phyloP scores from a whole-genome alignment of 441 rosid species.

The Eruca vesicaria region DNA sequence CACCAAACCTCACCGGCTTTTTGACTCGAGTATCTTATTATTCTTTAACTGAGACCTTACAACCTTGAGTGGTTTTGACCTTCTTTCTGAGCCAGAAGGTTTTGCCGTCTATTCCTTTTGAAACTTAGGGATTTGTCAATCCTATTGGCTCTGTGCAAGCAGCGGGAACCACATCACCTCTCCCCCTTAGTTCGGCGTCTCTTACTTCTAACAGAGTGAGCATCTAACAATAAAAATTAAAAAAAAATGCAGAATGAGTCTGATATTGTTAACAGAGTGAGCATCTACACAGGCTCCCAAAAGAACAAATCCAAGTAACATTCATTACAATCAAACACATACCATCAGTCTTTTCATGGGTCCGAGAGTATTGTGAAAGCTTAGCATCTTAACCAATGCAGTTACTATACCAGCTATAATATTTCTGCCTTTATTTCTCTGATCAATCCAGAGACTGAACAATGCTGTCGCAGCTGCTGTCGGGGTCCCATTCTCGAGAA shows the following conservation, averaged over 20 bases:
- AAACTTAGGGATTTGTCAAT: not conserved
- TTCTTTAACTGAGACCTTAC: conserved; percentile 32
- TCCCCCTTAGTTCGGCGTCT: not conserved
- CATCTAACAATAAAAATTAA: not conserved
- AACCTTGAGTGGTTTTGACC: conserved; percentile 29
- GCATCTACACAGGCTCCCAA: not conserved
- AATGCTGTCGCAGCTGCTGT: too few relatives aligned
- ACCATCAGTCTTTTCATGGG: not conserved
- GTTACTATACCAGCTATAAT: too few relatives aligned
- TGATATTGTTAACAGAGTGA: too few relatives aligned
- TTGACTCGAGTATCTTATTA: conserved; percentile 21
- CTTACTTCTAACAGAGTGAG: not conserved
- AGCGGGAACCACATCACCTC: not conserved
- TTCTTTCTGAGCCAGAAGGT: not conserved
- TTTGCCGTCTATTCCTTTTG: not conserved
- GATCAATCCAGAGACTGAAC: too few relatives aligned
- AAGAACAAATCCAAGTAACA: not conserved
- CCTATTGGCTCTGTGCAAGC: not conserved
- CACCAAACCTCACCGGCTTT: not conserved
- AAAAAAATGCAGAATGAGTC: too few relatives aligned
- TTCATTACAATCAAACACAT: not conserved
- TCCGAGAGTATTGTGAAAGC: not conserved
- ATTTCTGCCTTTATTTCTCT: too few relatives aligned
- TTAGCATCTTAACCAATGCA: not conserved
- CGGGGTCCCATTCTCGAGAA: too few relatives aligned